Evolutionary conservation across 2,329 filamentous ascomycete genomes (phyloP), one percentile per base, ranked within the genome.

Genomic region (Phyllosticta citrichinensis): DNA sequence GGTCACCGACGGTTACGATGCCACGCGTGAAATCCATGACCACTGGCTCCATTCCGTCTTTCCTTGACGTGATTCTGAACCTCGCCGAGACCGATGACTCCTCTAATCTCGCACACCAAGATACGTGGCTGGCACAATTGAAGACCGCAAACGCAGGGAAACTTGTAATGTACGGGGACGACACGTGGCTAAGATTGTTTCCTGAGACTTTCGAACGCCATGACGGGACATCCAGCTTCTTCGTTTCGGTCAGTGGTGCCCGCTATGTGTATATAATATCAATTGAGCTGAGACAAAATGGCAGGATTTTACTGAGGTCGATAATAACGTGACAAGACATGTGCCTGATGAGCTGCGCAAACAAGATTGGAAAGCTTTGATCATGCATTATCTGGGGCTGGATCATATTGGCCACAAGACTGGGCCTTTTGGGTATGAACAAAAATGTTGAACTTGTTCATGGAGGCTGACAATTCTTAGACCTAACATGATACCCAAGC

Each of bases 371-470:
- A 88, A 89, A 72, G 88, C 88, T 2, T 88, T 97, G 86, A 86
- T 99, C 20, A 82, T 99, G 73, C 94, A 99, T 76, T 99, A 96
- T 69, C 83, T 99, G 52, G 94, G 94, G 0, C 80, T 99, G 61
- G 94, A 99, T 73, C 94, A 99, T 69, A 99, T 99, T 68, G 94
- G 94, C 25, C 94, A 99, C 73, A 99, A 99, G 73, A 86, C 92
- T 61, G 94, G 94, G 1, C 94, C 94, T 4, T 83, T 82, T 70
- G 91, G 88, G 88, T 89, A 62, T 56, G 25, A 17, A 2, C 17
- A n/a, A 47, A n/a, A 47, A 3, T 4, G 11, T 27, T 19, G 22
- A 12, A 10, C 10, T 9, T 17, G n/a, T 10, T 6, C 14, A 1
- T 47, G 65, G 57, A 67, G 14, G 19, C 59, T 61, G 11, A 61